Evolutionary conservation across 371 early-diverging fungal genomes (phyloP).

Genomic region (Apophysomyces elegans): DNA sequence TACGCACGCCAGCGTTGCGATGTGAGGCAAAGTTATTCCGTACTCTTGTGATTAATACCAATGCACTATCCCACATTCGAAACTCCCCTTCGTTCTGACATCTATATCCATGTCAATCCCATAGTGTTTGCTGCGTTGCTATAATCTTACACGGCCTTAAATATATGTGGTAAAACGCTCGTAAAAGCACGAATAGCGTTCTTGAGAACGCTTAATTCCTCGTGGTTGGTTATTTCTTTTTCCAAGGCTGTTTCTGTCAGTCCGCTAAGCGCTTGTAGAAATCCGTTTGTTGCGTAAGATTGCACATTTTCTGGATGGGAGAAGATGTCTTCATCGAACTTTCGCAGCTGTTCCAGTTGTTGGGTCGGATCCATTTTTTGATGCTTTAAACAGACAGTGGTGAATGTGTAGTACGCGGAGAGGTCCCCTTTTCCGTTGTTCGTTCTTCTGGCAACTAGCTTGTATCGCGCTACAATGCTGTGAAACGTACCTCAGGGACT

Average conservation of each 20-base stretch:
- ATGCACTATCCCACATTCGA: constrained; percentile 44
- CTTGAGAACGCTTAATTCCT: constrained; percentile 40
- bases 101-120: constrained; percentile 22
- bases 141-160: constrained; percentile 42
- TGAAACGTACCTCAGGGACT: neutral
- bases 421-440: neutral
- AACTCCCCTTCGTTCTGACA: constrained; percentile 52
- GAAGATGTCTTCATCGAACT: constrained; percentile 41
- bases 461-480: neutral
- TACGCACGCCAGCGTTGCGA: constrained; percentile 44
- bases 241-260: constrained; percentile 20
- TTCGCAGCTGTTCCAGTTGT: constrained; percentile 36
- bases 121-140: neutral
- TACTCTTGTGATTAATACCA: constrained; percentile 28
- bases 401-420: neutral
- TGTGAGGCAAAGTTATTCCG: constrained; percentile 28
- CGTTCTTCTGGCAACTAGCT: neutral
- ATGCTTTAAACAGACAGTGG: neutral
- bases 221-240: constrained; percentile 20
- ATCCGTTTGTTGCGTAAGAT: constrained; percentile 46
- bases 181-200: constrained; percentile 47
- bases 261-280: constrained; percentile 34
- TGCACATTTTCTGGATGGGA: constrained; percentile 35
- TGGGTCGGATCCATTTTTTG: constrained; percentile 28
- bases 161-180: constrained; percentile 41